phyloP scores from a whole-genome alignment of 768 basidiomycete genomes.

The Austroboletus festivus region DNA sequence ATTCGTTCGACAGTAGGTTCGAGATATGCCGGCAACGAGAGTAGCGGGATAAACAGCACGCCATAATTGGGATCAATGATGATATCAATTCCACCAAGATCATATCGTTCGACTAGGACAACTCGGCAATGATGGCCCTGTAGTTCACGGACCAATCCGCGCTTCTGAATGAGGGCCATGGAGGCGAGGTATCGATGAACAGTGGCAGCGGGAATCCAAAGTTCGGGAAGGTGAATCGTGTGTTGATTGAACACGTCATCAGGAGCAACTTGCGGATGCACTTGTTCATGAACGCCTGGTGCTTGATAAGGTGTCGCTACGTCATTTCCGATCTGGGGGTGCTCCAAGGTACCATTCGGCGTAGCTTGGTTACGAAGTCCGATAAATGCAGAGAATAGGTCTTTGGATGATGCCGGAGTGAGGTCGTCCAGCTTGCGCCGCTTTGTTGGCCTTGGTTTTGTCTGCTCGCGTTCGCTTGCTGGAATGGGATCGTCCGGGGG shows the following conservation, averaged over 20 bases:
- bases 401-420: slow-evolving; percentile 23
- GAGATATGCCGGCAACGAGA: slow-evolving; percentile 48
- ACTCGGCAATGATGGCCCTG: slow-evolving; percentile 43
- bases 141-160: slow-evolving; percentile 53
- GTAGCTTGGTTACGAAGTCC: slow-evolving; percentile 23
- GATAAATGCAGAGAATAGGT: slow-evolving; percentile 25
- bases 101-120: slow-evolving; percentile 62
- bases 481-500: background rate
- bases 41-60: slow-evolving; percentile 46
- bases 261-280: slow-evolving; percentile 32
- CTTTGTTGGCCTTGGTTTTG: slow-evolving; percentile 10
- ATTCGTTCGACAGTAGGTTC: slow-evolving; percentile 44
- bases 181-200: slow-evolving; percentile 69
- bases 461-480: background rate
- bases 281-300: slow-evolving; percentile 9
- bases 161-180: slow-evolving; percentile 65
- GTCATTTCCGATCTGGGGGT: slow-evolving; percentile 13
- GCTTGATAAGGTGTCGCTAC: slow-evolving; percentile 5
- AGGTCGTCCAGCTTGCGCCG: slow-evolving; percentile 26
- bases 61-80: slow-evolving; percentile 63
- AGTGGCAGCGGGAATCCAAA: slow-evolving; percentile 29
- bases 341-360: slow-evolving; percentile 3
- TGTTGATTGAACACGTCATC: slow-evolving; percentile 39
- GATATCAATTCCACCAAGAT: slow-evolving; percentile 59
- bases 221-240: slow-evolving; percentile 43